Evolutionary conservation across 2,329 filamentous ascomycete species (phyloP), one percentile per base, ranked within the genome.

Genomic region (Bipolaris sorokiniana): DNA sequence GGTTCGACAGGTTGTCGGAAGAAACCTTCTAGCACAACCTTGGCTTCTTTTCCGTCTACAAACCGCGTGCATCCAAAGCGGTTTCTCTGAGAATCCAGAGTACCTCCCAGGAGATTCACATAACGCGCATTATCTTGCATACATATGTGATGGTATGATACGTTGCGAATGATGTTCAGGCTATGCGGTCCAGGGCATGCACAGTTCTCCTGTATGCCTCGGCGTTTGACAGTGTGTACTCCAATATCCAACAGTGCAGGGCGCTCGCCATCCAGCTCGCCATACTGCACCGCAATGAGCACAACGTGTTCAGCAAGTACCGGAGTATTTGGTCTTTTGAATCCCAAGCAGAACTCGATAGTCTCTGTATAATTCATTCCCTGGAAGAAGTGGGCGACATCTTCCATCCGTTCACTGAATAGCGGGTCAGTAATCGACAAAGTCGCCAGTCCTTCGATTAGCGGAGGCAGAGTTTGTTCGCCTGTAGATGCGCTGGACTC

Each of bases 341-440:
- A 49, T 11, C 49, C 49, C n/a, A 53, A n/a, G 15, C 45, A 53
- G n/a, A 41, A 53, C 26, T 57, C 33, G 9, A 53, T 15, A 22
- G 49, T 41, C 3, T 49, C 49, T 15, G 34, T 45, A n/a, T 57
- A 38, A 1, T 0, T 31, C 9, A 45, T 11, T 3, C 10, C 6
- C n/a, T 20, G 9, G 33, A 49, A 53, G 33, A 41, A 36, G 16
- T 15, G 7, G 3, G 18, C 2, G 11, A 49, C 22, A 10, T 15
- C 26, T 2, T 34, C 6, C 31, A 48, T 31, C 7, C 26, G 38
- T 13, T 18, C 36, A 31, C n/a, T 6, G 13, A n/a, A 3, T 7
- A 16, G 33, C 9, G 20, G 46, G 5, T 26, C 22, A 13, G 10
- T n/a, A 18, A 7, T n/a, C 15, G 22, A 28, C 9, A 36, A 10